These are phyloP conservation scores for Chaetomidium leptoderma DNA, from an alignment of 495 filamentous ascomycete species.

Conservation along the genomic window DNA sequence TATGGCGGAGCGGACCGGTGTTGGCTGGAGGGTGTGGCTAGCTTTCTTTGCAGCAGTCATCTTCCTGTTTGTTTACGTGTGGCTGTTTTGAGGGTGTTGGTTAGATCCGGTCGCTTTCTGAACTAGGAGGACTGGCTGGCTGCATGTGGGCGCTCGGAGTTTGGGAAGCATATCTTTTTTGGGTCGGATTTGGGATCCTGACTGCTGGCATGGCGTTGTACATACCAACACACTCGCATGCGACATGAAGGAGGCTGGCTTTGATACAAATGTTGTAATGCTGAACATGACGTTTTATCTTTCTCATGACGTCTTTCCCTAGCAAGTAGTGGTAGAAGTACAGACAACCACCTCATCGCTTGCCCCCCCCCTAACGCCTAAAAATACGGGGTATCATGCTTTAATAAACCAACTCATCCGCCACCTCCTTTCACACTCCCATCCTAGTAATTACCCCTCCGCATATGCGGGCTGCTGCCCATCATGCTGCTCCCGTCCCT, in stretches of 20 bases:
- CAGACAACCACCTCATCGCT: no score
- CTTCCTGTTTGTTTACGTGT: constrained; percentile 82
- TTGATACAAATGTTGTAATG: constrained; percentile 19
- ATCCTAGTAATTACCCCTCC: constrained; percentile 21
- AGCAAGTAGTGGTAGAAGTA: not conserved
- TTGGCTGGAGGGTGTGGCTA: constrained; percentile 92
- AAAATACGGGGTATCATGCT: constrained; percentile 20
- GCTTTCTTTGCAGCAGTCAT: constrained; percentile 78
- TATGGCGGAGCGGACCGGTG: constrained; percentile 90
- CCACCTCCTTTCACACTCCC: not conserved
- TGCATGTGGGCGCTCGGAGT: constrained; percentile 29
- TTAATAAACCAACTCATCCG: not conserved
- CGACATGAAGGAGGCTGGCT: constrained; percentile 4
- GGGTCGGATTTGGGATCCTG: constrained; percentile 2
- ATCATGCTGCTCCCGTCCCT: constrained; percentile 46
- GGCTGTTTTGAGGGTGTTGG: constrained; percentile 57
- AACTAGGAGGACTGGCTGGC: not conserved
- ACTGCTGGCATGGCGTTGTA: constrained; percentile 12
- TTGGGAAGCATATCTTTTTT: constrained; percentile 17
- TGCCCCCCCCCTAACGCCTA: constrained; percentile 5
- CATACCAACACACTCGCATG: constrained; percentile 5
- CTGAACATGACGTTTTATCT: constrained; percentile 3
- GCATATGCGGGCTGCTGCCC: constrained; percentile 43
- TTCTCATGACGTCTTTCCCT: not conserved
- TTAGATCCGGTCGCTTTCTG: not conserved